A percentile compares a stretch with the other conserved stretches of the same genome.
phyloP scores from a whole-genome alignment of 1,139 yeast species.

The Diutina pseudorugosa region DNA sequence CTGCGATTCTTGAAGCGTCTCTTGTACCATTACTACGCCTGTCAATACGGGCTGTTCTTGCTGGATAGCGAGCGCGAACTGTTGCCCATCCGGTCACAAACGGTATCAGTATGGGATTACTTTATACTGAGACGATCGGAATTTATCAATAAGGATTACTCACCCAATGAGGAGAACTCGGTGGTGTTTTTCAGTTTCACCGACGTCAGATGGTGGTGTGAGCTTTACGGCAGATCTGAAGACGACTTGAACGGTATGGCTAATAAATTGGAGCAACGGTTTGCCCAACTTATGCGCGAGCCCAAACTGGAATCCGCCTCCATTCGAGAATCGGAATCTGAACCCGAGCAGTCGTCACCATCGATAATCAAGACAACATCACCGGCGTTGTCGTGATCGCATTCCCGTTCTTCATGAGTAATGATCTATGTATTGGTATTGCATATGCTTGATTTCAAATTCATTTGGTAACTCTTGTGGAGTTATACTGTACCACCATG shows the following conservation, averaged over 20 bases:
- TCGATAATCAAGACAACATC: neutral
- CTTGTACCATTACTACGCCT: slow-evolving; percentile 79
- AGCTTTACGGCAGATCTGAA: slow-evolving; percentile 63
- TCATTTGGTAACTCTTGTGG: too few relatives aligned
- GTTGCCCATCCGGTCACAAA: slow-evolving; percentile 22
- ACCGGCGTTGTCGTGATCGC: neutral
- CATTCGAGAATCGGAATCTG: neutral
- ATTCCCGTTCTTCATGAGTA: neutral
- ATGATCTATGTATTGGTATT: neutral
- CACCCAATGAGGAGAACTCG: slow-evolving; percentile 21
- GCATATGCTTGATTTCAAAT: neutral
- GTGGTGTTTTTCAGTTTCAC: slow-evolving; percentile 57
- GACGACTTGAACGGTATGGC: slow-evolving; percentile 67
- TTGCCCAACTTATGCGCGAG: slow-evolving; percentile 24
- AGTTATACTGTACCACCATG: too few relatives aligned
- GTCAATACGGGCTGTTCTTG: slow-evolving; percentile 89
- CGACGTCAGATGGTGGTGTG: slow-evolving; percentile 80
- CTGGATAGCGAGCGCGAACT: slow-evolving; percentile 61
- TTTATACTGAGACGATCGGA: slow-evolving; percentile 68
- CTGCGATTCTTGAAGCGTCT: slow-evolving; percentile 77
- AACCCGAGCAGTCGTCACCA: neutral
- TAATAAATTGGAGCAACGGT: slow-evolving; percentile 30
- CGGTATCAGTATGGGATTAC: slow-evolving; percentile 90
- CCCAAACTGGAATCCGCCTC: neutral
- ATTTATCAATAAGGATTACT: slow-evolving; percentile 34